Percentiles rank a stretch among this genome's conserved stretches.
These are phyloP conservation scores for Monilinia laxa DNA, from an alignment of 2,329 filamentous ascomycete species.

Conservation along the genomic window DNA sequence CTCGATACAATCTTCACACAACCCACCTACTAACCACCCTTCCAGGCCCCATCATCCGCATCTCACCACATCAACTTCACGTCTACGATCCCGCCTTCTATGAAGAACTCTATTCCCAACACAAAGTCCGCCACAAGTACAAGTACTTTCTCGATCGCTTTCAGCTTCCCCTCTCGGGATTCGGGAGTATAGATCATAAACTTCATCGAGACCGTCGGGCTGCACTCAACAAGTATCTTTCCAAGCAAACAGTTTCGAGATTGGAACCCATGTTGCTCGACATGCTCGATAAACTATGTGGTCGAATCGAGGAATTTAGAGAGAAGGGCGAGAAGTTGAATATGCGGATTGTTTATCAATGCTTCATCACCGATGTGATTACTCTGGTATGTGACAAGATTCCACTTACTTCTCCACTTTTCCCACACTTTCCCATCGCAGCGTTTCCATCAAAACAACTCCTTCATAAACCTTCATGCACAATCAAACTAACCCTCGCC, in stretches of 20 bases:
- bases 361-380: constrained; percentile 37
- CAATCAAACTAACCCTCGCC: not conserved
- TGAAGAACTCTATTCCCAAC: constrained; percentile 30
- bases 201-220: constrained; percentile 32
- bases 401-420: too few relatives aligned
- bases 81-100: constrained; percentile 30
- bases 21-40: not conserved
- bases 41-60: constrained; percentile 30
- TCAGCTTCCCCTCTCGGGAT: constrained; percentile 18
- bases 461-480: not conserved
- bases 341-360: constrained; percentile 29
- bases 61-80: constrained; percentile 29
- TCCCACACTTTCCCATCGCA: not conserved
- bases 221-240: constrained; percentile 34
- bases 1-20: not conserved
- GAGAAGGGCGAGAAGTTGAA: constrained; percentile 23
- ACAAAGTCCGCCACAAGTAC: constrained; percentile 26
- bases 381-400: constrained; percentile 25
- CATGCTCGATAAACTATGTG: constrained; percentile 31
- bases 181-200: constrained; percentile 32
- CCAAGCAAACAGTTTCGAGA: constrained; percentile 25
- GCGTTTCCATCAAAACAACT: not conserved
- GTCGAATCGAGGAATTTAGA: constrained; percentile 29
- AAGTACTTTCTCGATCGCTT: constrained; percentile 25
- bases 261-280: constrained; percentile 31